Evolutionary conservation across 495 filamentous ascomycete species (phyloP).

Genomic region (Tuber brumale): DNA sequence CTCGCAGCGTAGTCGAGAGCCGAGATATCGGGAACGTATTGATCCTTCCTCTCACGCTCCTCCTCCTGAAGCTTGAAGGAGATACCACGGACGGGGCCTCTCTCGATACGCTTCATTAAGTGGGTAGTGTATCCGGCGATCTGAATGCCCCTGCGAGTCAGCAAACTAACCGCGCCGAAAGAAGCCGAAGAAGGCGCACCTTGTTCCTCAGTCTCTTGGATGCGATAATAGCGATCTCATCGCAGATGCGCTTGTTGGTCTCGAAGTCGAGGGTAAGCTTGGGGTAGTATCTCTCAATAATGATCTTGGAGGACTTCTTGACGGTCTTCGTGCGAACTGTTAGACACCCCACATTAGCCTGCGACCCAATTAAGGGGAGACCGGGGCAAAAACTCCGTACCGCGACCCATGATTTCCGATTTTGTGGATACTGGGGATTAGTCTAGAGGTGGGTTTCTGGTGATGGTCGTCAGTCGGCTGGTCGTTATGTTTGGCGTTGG

Average conservation of each 20-base stretch:
- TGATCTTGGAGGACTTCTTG: conserved; percentile 99
- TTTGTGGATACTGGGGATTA: not conserved
- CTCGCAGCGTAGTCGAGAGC: conserved; percentile 93
- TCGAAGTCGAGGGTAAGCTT: conserved; percentile 99
- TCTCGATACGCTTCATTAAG: conserved; percentile 98
- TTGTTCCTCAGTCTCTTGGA: conserved; percentile 98
- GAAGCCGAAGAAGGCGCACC: conserved; percentile 47
- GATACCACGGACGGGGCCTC: conserved; percentile 97
- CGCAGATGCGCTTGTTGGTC: conserved; percentile 99
- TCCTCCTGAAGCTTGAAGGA: conserved; percentile 99
- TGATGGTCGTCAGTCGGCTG: conserved; percentile 15
- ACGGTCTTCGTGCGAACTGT: conserved; percentile 62
- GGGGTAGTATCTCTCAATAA: conserved; percentile 99
- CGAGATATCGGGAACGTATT: conserved; percentile 98
- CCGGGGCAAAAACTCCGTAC: conserved; percentile 39
- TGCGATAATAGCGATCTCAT: conserved; percentile 99
- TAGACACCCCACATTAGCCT: conserved; percentile 41
- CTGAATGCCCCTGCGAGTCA: conserved; percentile 45
- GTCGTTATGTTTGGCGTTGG: not conserved
- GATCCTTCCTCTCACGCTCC: conserved; percentile 99
- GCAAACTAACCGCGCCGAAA: not conserved
- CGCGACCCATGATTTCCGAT: conserved; percentile 39
- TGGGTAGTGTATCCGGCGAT: conserved; percentile 98
- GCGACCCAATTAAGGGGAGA: conserved; percentile 42
- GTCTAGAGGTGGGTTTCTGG: conserved; percentile 4